Evolutionary conservation across 2,329 filamentous ascomycete species (phyloP), one percentile per base, ranked within the genome.

Genomic region (Claviceps pazoutovae): DNA sequence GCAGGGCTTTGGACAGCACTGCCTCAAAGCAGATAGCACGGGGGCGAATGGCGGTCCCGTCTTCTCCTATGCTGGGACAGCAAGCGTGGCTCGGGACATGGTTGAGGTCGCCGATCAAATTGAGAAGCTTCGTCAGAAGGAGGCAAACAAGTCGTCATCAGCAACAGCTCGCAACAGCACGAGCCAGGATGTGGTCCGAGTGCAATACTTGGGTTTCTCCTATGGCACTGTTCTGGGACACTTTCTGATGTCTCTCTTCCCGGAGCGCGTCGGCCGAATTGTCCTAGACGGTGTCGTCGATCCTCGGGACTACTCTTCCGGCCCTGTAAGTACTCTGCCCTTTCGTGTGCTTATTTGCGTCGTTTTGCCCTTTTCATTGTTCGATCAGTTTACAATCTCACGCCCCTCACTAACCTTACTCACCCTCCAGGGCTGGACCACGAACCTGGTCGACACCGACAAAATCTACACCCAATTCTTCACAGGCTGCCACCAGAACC

Each of bases 161-260:
- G 17, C 45, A 13, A 19, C 34, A 7, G 21, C 16, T 21, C 21
- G 3, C 13, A 50, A 45, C 21, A 30, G 36, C 21, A 51, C 48
- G 26, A 21, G 26, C 3, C 39, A 41, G 4, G 21, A 48, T 9
- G 45, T 37, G n/a, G 49, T 59, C n/a, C 55, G 61, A 9, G 54
- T 74, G 34, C 68, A 68, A 55, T 75, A 72, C 55, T 71, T 70
- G 65, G 71, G 72, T 0, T 65, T 74, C 48, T 72, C 68, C n/a
- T 75, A 75, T 9, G 58, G 60, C 9, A 61, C 58, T 5, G 14
- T 57, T 1, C 48, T 62, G 1, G 60, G 60, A 0, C 59, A 60
- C 44, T 58, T 54, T 0, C 58, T 61, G 34, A 54, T 56, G 0
- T 61, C 60, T 3, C 60, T 62, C 53, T 62, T 56, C 30, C 60